phyloP scores from a whole-genome alignment of 2,329 filamentous ascomycete genomes.

The Trematosphaeria pertusa region DNA sequence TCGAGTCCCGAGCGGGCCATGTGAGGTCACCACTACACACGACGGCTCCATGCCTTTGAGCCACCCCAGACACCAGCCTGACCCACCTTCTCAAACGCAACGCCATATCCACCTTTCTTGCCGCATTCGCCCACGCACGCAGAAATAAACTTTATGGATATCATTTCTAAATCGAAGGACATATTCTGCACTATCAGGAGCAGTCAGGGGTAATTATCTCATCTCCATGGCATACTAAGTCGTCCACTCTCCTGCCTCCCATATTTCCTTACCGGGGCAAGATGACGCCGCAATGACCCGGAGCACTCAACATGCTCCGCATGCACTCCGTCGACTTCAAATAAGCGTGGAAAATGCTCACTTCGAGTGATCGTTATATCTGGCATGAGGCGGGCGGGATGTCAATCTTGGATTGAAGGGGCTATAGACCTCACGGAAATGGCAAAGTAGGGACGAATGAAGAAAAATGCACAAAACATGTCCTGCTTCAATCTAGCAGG shows the following conservation, averaged over 20 bases:
- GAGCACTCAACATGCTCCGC: background rate
- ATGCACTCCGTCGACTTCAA: background rate
- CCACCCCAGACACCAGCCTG: slow-evolving; percentile 38
- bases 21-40: slow-evolving; percentile 16
- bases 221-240: slow-evolving; percentile 1
- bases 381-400: background rate
- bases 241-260: background rate
- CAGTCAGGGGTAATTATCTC: slow-evolving; percentile 15
- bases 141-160: slow-evolving; percentile 8
- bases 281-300: no score
- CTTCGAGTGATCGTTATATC: background rate
- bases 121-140: slow-evolving; percentile 20
- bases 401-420: background rate
- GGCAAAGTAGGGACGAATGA: background rate
- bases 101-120: slow-evolving; percentile 12
- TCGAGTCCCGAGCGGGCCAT: slow-evolving; percentile 14
- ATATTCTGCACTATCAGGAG: slow-evolving; percentile 19
- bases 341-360: background rate
- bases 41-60: slow-evolving; percentile 33
- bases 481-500: no score
- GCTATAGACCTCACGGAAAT: background rate
- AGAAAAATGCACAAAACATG: background rate
- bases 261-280: background rate
- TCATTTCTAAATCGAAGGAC: slow-evolving; percentile 1
- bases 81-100: slow-evolving; percentile 38